Conservation (phyloP, 345 rosid genomes). For the Salix koriyanagi region DNA sequence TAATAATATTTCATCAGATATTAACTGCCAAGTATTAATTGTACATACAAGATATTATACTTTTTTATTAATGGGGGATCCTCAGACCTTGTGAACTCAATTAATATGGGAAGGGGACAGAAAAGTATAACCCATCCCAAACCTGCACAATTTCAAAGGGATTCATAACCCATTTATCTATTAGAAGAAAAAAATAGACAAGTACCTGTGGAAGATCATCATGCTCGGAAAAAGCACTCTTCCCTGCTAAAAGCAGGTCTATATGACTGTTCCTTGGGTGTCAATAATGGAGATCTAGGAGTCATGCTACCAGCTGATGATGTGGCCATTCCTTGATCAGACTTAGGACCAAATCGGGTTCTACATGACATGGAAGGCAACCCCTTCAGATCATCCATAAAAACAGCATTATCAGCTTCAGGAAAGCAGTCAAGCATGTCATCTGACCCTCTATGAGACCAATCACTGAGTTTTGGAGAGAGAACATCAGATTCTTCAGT, state of each 20-base stretch:
- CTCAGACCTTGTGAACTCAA: no score
- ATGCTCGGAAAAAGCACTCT: constrained; percentile 72
- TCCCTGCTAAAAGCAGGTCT: constrained; percentile 79
- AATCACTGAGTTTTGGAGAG: constrained; percentile 95
- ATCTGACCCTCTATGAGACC: constrained; percentile 96
- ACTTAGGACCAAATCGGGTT: constrained; percentile 93
- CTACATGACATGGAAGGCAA: constrained; percentile 89
- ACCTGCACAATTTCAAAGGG: not conserved
- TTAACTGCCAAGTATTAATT: no score
- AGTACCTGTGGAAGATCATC: constrained; percentile 87
- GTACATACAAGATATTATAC: no score
- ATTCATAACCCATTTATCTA: not conserved
- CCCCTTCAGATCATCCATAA: constrained; percentile 90
- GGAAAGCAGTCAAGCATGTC: constrained; percentile 98
- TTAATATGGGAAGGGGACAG: no score
- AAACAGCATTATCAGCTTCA: constrained; percentile 70
- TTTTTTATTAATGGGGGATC: no score
- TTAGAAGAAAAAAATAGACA: not conserved
- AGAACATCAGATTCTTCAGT: constrained; percentile 81
- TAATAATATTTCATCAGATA: no score
- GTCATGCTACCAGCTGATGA: constrained; percentile 99
- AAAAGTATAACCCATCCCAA: no score
- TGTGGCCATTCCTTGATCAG: constrained; percentile 96
- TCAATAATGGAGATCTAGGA: constrained; percentile 90
- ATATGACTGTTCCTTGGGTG: constrained; percentile 90